phyloP scores from a whole-genome alignment of 352 stramenopile genomes.

The Phytophthora sp. region DNA sequence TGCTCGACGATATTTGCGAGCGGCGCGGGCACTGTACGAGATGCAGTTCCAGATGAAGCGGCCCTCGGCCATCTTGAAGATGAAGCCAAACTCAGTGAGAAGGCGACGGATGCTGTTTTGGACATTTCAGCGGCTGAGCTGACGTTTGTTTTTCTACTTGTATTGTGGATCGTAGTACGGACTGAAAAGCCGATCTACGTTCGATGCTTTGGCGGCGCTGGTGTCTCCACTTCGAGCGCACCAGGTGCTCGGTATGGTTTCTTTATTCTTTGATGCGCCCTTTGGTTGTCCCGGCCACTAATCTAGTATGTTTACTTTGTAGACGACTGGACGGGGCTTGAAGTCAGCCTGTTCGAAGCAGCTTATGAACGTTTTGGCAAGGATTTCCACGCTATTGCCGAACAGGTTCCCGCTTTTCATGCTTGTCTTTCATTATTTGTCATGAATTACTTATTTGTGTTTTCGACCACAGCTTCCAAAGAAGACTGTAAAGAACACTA shows the following conservation, averaged over 20 bases:
- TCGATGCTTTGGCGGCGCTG: constrained; percentile 69
- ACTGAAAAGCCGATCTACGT: constrained; percentile 69
- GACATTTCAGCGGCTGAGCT: not conserved
- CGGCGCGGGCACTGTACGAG: constrained; percentile 70
- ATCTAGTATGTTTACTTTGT: constrained; percentile 9
- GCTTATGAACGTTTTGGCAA: constrained; percentile 77
- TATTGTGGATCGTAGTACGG: constrained; percentile 53
- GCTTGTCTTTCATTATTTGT: not conserved
- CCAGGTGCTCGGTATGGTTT: constrained; percentile 69
- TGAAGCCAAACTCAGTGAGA: constrained; percentile 65
- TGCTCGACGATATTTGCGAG: constrained; percentile 62
- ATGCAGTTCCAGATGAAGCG: constrained; percentile 80
- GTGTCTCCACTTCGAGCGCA: constrained; percentile 66
- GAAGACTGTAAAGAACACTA: constrained; percentile 70
- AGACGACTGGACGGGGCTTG: constrained; percentile 81
- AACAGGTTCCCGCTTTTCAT: constrained; percentile 50
- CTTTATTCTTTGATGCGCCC: not conserved
- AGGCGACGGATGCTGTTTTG: not conserved
- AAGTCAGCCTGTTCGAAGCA: constrained; percentile 84
- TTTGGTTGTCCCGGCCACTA: not conserved
- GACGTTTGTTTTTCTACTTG: not conserved
- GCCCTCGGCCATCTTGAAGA: constrained; percentile 73
- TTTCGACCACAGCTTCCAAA: constrained; percentile 53
- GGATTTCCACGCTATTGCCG: constrained; percentile 77
- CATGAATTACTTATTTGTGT: not conserved